phyloP scores from a whole-genome alignment of 192 early-diverging fungal genomes.

The Coemansia brasiliensis region DNA sequence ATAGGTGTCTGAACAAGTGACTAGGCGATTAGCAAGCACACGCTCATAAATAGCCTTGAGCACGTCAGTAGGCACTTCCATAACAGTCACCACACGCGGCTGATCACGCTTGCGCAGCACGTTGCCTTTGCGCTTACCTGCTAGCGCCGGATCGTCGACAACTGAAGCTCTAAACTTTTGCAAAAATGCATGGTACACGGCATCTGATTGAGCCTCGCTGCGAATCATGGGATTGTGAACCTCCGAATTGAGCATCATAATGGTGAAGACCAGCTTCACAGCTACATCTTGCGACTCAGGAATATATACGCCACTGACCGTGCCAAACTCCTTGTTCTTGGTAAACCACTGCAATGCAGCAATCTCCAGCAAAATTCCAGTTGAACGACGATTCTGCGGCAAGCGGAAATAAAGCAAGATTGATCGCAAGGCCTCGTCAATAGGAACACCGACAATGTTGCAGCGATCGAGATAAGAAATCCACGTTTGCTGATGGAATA shows the following conservation, averaged over 20 bases:
- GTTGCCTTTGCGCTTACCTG: constrained; percentile 53
- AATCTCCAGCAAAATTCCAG: constrained; percentile 50
- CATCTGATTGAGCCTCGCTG: constrained; percentile 40
- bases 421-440: constrained; percentile 56
- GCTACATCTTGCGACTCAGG: constrained; percentile 53
- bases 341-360: constrained; percentile 52
- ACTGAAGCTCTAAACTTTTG: constrained; percentile 52
- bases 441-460: constrained; percentile 44
- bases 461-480: constrained; percentile 50
- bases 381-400: constrained; percentile 37
- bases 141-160: constrained; percentile 51
- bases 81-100: constrained; percentile 53
- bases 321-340: constrained; percentile 32
- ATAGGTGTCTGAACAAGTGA: constrained; percentile 48
- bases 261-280: constrained; percentile 51
- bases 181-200: constrained; percentile 43
- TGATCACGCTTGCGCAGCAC: constrained; percentile 58
- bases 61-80: constrained; percentile 50
- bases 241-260: constrained; percentile 55
- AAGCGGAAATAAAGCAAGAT: constrained; percentile 51
- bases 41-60: constrained; percentile 48
- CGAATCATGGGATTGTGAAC: constrained; percentile 55
- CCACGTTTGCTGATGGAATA: constrained; percentile 54
- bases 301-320: constrained; percentile 25
- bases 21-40: constrained; percentile 40